Evolutionary conservation across 1,284 basidiomycete genomes (phyloP), one percentile per base, ranked within the genome.

Genomic region (Inonotus obliquus): DNA sequence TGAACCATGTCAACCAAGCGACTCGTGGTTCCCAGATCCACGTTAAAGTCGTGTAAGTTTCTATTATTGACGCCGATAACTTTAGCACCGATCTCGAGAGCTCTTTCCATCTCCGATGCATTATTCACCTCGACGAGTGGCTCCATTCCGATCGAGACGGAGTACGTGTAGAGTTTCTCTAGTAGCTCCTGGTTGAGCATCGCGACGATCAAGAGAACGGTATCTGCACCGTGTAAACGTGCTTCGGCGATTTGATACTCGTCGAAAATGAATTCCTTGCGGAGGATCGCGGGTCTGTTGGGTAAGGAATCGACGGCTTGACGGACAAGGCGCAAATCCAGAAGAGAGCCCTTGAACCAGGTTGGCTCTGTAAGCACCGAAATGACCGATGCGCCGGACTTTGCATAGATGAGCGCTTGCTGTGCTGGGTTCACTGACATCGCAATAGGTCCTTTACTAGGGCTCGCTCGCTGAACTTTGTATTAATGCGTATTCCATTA

Each of bases 111-210:
- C 77, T 99, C 96, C 48, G 81, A 82, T 3, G 90, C 84, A 68
- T 95, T 98, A 80, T 98, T 98, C 59, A 99, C 96, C 74, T 99
- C 96, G n/a, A 99, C 96, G 51, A 99, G 82, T 0, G 96, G 96
- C 72, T 99, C 96, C 94, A 99, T 98, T 39, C 94, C 95, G 6
- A 95, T 81, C 49, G 84, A 81, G 55, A 87, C 70, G 1, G 91
- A 86, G 76, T 95, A 95, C 55, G 79, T 76, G 78, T 97, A 98
- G 10, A 99, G 81, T 52, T 85, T 81, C 21, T 80, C 80, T 7
- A 98, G 83, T 19, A 89, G 81, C 3, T 75, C 72, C 53, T 84
- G 81, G 1, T 87, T 81, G 53, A 98, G 87, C 91, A 98, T 97
- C 60, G 95, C 94, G 62, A 98, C 96, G 74, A 99, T 99, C 65